Base-by-base conservation (phyloP, 106 monocot species). In the Allium sativum region DNA sequence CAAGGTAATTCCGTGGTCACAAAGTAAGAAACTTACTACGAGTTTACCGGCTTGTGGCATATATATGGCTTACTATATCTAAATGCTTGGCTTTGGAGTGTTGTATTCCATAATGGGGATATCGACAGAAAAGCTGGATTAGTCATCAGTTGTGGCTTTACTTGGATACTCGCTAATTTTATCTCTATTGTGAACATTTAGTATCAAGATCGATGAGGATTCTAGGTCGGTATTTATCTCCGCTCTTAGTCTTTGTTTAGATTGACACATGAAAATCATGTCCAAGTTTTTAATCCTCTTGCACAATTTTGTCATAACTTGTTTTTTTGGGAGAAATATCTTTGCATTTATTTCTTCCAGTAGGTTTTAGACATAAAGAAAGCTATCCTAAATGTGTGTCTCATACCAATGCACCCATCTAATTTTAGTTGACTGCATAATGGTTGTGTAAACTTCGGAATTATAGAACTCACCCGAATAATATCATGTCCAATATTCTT, bases 81-180 rank as follows among this genome's bases (percentile, higher is more conserved):
- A 71, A 96, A 96, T 72, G 81, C 91, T 21, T 96, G 91, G 96
- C 84, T 91, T 10, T 96, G 96, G 96, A 96, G 96, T 71, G 72
- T 80, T 43, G 78, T 96, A 67, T 96, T 91, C 55, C 96, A 96
- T 70, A 79, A 75, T 56, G 92, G 53, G n/a, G 67, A 80, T 60
- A 66, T 74, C 48, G 77, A 80, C 86, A 6, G 90, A 91, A 73
- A 80, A 78, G 61, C 62, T 86, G 45, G 77, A 86, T 63, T 78
- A 71, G 56, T 91, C 90, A 57, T 77, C 79, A 44, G 61, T 79
- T 40, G 90, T 83, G 48, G 90, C 90, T 52, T 74, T 91, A 44
- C 68, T 91, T 65, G 90, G 90, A 4, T 86, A 66, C 56, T 80
- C 86, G 15, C 53, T 91, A 42, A 71, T 91, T 56, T 58, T 91